Base-by-base conservation (phyloP, 2,329 filamentous ascomycete genomes). In the Penicillium sp. region DNA sequence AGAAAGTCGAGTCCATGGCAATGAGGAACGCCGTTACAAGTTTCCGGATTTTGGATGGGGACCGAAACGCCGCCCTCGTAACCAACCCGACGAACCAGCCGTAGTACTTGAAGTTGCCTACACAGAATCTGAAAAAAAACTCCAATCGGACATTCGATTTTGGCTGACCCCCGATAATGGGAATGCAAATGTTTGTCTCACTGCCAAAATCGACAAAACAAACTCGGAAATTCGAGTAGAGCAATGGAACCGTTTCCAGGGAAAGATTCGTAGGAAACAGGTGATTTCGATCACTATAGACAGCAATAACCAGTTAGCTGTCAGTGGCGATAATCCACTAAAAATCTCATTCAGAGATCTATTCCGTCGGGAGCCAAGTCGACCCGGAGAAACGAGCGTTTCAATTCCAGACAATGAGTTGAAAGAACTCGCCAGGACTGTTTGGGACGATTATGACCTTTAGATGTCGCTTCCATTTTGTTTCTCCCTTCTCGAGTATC, bases 121-220 rank as follows among this genome's bases (percentile, higher is more conserved):
- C 39, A 51, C 51, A 5, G 40, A 51, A 24, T 14, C 18, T 1
- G 44, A 57, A 13, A 4, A 2, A 6, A 46, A 57, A 10, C 29
- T 54, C 7, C 47, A 57, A 5, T 54, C 51, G 1, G 51, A 54
- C n/a, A 40, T 54, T 3, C 42, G 51, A 39, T 57, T 52, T 34
- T 57, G 48, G 51, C 24, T 57, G 5, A 18, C 43, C 18, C 43
- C 51, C n/a, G 24, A 47, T n/a, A 24, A 57, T 4, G 27, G 51
- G 5, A 49, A 49, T 7, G 39, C 40, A 14, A 45, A 57, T 11
- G 5, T 46, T 24, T 54, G 43, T 44, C 10, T 54, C 5, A 57
- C 55, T 38, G 47, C 45, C 14, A 39, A 21, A 8, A 51, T 54
- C 8, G 4, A 36, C 22, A 39, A 36, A 16, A 43, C 29, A 2